These are phyloP conservation scores for Paecilomyces niveus DNA, from an alignment of 2,329 filamentous ascomycete genomes.

Conservation along the genomic window DNA sequence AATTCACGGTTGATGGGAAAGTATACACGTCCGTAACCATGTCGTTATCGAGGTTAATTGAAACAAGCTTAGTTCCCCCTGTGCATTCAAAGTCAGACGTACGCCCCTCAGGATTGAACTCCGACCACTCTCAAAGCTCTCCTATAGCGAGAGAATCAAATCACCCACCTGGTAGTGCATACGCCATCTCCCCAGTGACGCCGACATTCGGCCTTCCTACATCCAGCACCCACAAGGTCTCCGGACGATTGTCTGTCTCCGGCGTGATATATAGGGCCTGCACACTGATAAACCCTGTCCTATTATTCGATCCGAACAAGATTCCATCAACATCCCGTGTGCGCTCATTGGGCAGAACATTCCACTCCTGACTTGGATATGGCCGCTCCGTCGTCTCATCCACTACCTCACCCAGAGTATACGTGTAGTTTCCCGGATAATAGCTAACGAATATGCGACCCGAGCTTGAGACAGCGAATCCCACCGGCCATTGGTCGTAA, in stretches of 20 bases:
- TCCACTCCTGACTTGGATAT: constrained; percentile 37
- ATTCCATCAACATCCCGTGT: constrained; percentile 37
- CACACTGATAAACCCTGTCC: constrained; percentile 35
- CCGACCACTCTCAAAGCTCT: not conserved
- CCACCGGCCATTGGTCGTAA: constrained; percentile 42
- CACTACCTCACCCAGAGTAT: constrained; percentile 42
- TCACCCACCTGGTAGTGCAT: constrained; percentile 28
- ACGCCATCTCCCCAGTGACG: constrained; percentile 29
- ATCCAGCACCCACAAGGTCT: constrained; percentile 42
- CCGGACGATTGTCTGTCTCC: constrained; percentile 23
- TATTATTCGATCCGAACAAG: constrained; percentile 39
- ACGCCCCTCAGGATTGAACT: not conserved
- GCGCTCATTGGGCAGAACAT: constrained; percentile 25
- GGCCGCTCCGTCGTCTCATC: constrained; percentile 42
- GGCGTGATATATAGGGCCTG: constrained; percentile 41
- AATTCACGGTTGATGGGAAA: constrained; percentile 36
- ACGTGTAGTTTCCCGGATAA: constrained; percentile 40
- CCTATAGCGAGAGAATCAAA: not conserved
- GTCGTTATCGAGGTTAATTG: constrained; percentile 35
- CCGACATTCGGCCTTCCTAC: constrained; percentile 37
- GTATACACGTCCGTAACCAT: constrained; percentile 34
- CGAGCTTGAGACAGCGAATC: constrained; percentile 36
- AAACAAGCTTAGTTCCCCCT: constrained; percentile 40
- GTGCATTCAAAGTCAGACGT: not conserved
- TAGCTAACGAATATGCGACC: constrained; percentile 41